Conservation (phyloP, 1,139 yeast genomes). For the Saccharomyces hybrid region DNA sequence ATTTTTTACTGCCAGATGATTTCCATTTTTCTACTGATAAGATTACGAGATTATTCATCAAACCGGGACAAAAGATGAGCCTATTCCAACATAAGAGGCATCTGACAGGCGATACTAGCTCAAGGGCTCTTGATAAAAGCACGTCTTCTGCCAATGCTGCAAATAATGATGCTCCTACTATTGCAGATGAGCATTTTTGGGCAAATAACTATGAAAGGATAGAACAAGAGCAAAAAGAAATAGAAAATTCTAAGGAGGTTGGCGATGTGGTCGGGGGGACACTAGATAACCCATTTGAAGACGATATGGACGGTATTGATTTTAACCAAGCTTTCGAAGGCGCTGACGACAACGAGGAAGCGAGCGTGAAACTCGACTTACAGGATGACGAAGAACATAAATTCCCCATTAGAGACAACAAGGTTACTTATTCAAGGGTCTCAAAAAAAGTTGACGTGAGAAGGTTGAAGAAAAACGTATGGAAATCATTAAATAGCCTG, state of each 20-base stretch:
- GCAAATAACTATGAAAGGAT: slow-evolving; percentile 54
- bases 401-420: slow-evolving; percentile 41
- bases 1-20: slow-evolving; percentile 64
- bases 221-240: slow-evolving; percentile 17
- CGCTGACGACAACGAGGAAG: slow-evolving; percentile 27
- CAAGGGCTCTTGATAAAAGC: slow-evolving; percentile 1
- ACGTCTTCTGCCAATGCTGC: slow-evolving; percentile 2
- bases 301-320: slow-evolving; percentile 35
- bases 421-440: slow-evolving; percentile 63
- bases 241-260: slow-evolving; percentile 21
- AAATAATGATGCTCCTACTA: slow-evolving; percentile 13
- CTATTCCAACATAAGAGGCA: slow-evolving; percentile 25
- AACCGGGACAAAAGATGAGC: slow-evolving; percentile 44
- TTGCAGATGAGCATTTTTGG: slow-evolving; percentile 67
- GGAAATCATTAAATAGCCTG: slow-evolving; percentile 46
- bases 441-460: slow-evolving; percentile 84
- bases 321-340: slow-evolving; percentile 39
- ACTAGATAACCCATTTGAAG: slow-evolving; percentile 27
- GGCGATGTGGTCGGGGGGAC: slow-evolving; percentile 23
- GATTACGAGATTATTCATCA: slow-evolving; percentile 60
- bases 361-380: slow-evolving; percentile 8
- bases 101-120: slow-evolving; percentile 1
- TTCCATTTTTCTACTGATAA: slow-evolving; percentile 62
- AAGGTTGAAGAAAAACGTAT: slow-evolving; percentile 69
- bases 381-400: slow-evolving; percentile 40